Evolutionary conservation across 164 flowering plant species (phyloP).

Genomic region (Cinnamomum chago): DNA sequence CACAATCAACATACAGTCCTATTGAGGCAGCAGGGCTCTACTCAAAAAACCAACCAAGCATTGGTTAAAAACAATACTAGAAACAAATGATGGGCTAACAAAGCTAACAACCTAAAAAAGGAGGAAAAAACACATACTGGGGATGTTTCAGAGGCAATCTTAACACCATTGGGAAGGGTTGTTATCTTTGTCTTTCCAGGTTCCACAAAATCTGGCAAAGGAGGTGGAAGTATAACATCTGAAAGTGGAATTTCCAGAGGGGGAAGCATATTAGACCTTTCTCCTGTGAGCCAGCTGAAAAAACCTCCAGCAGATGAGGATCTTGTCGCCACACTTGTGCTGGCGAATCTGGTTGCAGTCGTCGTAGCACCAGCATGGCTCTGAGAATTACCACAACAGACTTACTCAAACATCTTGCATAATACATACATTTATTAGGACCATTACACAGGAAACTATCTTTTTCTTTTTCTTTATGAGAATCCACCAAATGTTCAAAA

Average conservation of each 20-base stretch:
- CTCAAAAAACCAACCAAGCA: slow-evolving; percentile 10
- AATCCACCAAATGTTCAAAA: no score
- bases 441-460: background rate
- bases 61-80: background rate
- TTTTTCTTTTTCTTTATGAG: background rate
- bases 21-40: slow-evolving; percentile 83
- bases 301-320: slow-evolving; percentile 60
- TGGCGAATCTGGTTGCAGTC: slow-evolving; percentile 43
- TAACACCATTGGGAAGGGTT: slow-evolving; percentile 78
- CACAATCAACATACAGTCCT: slow-evolving; percentile 74
- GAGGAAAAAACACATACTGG: slow-evolving; percentile 33
- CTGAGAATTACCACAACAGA: slow-evolving; percentile 17
- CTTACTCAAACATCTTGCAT: background rate
- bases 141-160: slow-evolving; percentile 81
- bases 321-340: slow-evolving; percentile 38
- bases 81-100: background rate
- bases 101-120: background rate
- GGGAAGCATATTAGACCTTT: slow-evolving; percentile 36
- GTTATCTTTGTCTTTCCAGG: slow-evolving; percentile 74
- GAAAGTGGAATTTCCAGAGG: slow-evolving; percentile 67
- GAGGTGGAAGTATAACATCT: slow-evolving; percentile 54
- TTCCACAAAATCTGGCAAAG: slow-evolving; percentile 77
- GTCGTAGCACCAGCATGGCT: slow-evolving; percentile 23
- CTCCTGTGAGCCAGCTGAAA: slow-evolving; percentile 79
- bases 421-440: no score